Base-by-base conservation (phyloP, 1,139 yeast species). In the Blastobotrys buckinghamii region DNA sequence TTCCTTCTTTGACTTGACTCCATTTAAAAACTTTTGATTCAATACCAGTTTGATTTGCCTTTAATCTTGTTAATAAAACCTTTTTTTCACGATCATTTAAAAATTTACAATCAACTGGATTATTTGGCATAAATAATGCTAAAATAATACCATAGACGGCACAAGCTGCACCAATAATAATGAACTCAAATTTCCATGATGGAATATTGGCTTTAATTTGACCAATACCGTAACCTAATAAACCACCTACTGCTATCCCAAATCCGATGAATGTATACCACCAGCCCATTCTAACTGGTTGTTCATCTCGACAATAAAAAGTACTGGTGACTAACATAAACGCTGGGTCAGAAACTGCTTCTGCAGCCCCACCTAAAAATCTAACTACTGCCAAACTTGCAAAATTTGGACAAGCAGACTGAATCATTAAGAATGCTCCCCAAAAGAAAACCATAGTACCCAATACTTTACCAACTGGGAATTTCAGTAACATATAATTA, bases 61-160 rank as follows among this genome's bases (percentile, higher is more conserved):
- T 64, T 66, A 81, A 77, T 51, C 79, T 69, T 45, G 77, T 76
- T 33, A 79, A 71, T n/a, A 76, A 75, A 63, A 76, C 67, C 49
- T 70, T 62, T 62, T 75, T 76, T 54, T 82, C 86, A 32, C 71
- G 68, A 8, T 71, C 74, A 13, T 68, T 66, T 43, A 80, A 68
- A 57, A 74, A 77, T 73, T 77, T 72, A 2, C 83, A 81, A 33
- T 65, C 62, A n/a, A 75, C 66, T 32, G 83, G 83, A 34, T 69
- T 67, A 57, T 77, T 78, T 1, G 85, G 85, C 41, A 80, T 59
- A 45, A 71, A 67, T 26, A 74, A 52, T 51, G 62, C 64, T 42
- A 79, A 68, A 6, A 75, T 51, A 6, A 76, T 56, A 12, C 82
- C 80, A 74, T 81, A 76, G 6, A 65, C 55, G n/a, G 61, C 41